Base-by-base conservation (phyloP, 169 alveolate species). In the Plasmodium malariae region DNA sequence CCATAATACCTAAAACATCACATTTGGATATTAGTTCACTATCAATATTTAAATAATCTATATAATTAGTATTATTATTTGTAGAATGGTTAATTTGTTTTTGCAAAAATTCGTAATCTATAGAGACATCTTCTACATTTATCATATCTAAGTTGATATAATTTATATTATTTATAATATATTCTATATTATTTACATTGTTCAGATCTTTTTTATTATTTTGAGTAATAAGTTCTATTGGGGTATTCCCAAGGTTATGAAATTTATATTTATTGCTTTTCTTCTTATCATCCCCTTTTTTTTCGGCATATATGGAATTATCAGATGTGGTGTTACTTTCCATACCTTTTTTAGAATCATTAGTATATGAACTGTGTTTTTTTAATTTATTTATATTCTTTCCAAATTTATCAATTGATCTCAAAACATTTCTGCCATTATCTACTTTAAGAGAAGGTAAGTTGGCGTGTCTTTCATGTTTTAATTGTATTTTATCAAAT, bases 31-130 rank as follows among this genome's bases (percentile, higher is more conserved):
- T 34, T 40, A 7, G 12, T 76, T 48, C 70, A 57, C 19, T 48
- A 40, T n/a, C 11, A 28, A 28, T 6, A 21, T 60, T 21, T 51
- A 36, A 26, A 43, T 63, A 67, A 24, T 80, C 63, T 80, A 80
- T 49, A 80, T 59, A 45, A 67, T 80, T 67, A 45, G 19, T 24
- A 30, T 80, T 65, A 12, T 59, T 80, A 14, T 80, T 80, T 17
- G 67, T 80, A 55, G 21, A 19, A 2, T 49, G 37, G 37, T 21
- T 28, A n/a, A 43, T 69, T 17, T 40, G 32, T 9, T 86, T 63
- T 59, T 30, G 59, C 21, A 86, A 55, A 32, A 54, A 69, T 28
- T 69, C 21, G 17, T 70, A 30, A 51, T 69, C 70, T 24, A 36
- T 65, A 3, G 55, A 19, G 3, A 80, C 34, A 65, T 80, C 30